Evolutionary conservation across 441 rosid species (phyloP).

Genomic region (Pelargonium hybrid): DNA sequence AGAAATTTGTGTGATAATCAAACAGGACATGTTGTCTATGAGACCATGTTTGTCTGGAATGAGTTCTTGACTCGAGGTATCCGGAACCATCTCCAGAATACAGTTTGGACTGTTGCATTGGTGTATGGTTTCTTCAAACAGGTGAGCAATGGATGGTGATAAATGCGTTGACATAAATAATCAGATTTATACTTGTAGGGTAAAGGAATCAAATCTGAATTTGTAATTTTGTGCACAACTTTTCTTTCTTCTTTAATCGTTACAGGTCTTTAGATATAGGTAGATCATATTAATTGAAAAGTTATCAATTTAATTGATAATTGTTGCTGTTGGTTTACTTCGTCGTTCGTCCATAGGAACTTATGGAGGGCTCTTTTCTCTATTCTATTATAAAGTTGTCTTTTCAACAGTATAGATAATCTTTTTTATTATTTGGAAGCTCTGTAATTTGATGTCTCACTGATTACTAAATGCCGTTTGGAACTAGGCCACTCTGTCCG

Average conservation of each 20-base stretch:
- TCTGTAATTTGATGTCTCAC: conserved; percentile 17
- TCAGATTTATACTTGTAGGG: neutral
- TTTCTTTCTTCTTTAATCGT: no score
- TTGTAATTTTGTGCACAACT: no score
- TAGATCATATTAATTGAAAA: no score
- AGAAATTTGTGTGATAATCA: conserved; percentile 59
- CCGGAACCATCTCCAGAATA: conserved; percentile 73
- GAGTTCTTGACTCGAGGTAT: conserved; percentile 87
- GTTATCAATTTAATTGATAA: neutral
- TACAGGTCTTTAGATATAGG: no score
- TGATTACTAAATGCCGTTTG: conserved; percentile 12
- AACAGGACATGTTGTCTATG: conserved; percentile 62
- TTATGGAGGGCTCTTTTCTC: neutral
- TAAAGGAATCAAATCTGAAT: no score
- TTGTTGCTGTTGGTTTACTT: neutral
- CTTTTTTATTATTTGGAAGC: conserved; percentile 1
- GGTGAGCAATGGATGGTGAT: conserved; percentile 33
- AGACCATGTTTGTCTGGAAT: conserved; percentile 99
- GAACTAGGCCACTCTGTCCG: conserved; percentile 55
- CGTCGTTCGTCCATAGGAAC: neutral
- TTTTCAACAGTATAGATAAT: neutral
- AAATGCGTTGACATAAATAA: neutral
- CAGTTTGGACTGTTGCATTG: conserved; percentile 91
- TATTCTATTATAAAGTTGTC: neutral
- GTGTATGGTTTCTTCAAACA: conserved; percentile 95